Conservation (phyloP, 768 basidiomycete species). For the Saitozyma sp. region DNA sequence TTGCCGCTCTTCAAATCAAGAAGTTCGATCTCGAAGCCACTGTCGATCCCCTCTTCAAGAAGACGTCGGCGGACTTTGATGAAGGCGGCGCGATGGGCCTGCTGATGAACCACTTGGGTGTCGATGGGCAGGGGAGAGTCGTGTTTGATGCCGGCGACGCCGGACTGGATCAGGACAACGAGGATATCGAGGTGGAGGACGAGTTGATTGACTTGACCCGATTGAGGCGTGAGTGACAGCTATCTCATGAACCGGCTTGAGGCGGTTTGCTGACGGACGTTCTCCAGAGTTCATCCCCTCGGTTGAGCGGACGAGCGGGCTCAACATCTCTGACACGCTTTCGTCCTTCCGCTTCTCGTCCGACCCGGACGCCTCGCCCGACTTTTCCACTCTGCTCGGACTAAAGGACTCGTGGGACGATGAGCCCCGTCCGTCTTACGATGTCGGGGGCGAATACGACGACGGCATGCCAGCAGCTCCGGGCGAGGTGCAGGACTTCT, state of each 20-base stretch:
- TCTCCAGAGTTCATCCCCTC: slow-evolving; percentile 71
- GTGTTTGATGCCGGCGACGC: slow-evolving; percentile 97
- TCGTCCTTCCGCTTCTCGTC: slow-evolving; percentile 78
- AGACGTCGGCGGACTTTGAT: slow-evolving; percentile 97
- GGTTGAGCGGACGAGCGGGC: slow-evolving; percentile 63
- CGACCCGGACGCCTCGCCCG: slow-evolving; percentile 61
- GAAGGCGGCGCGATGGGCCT: slow-evolving; percentile 95
- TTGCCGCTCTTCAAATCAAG: slow-evolving; percentile 77
- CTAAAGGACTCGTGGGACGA: slow-evolving; percentile 35
- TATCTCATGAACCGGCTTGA: slow-evolving; percentile 49
- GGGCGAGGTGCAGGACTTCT: slow-evolving; percentile 45
- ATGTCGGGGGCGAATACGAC: slow-evolving; percentile 17
- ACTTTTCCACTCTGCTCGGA: slow-evolving; percentile 55
- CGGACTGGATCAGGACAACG: slow-evolving; percentile 61
- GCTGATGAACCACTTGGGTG: slow-evolving; percentile 92
- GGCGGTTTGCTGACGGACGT: neutral
- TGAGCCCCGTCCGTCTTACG: slow-evolving; percentile 8
- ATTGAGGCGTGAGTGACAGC: slow-evolving; percentile 50
- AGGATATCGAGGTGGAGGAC: slow-evolving; percentile 50
- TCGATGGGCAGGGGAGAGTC: slow-evolving; percentile 78
- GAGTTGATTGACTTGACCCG: slow-evolving; percentile 59
- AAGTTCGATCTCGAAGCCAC: slow-evolving; percentile 93
- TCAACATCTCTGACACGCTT: slow-evolving; percentile 77
- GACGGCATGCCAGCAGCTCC: slow-evolving; percentile 18
- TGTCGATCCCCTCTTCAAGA: slow-evolving; percentile 94